Evolutionary conservation across 2,329 filamentous ascomycete genomes (phyloP).

Genomic region (Proliferodiscus dingleyae): DNA sequence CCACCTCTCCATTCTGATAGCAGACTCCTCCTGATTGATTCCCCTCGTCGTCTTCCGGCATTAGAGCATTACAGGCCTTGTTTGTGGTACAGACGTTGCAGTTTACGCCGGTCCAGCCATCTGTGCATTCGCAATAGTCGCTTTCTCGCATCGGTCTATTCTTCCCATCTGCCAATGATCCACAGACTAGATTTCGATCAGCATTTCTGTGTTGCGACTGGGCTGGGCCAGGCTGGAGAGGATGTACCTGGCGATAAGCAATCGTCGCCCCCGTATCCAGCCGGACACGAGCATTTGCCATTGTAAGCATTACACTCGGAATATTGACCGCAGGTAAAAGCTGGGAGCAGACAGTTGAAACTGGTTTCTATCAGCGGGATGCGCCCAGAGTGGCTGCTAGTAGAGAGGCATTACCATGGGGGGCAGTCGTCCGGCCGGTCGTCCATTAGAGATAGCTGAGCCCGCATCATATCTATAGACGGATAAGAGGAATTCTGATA

Average conservation of each 20-base stretch:
- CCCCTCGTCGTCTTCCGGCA: conserved; percentile 61
- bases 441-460: conserved; percentile 65
- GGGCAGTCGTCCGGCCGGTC: conserved; percentile 73
- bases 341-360: conserved; percentile 96
- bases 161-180: conserved; percentile 74
- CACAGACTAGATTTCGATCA: conserved; percentile 57
- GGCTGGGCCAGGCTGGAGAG: neutral
- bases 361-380: conserved; percentile 40
- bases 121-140: conserved; percentile 75
- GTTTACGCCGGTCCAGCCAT: conserved; percentile 95
- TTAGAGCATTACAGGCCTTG: conserved; percentile 79
- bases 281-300: conserved; percentile 87
- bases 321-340: conserved; percentile 87
- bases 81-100: conserved; percentile 91
- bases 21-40: conserved; percentile 65
- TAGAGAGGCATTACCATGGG: conserved; percentile 57
- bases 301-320: conserved; percentile 83
- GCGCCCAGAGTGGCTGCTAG: conserved; percentile 13
- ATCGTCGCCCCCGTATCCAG: conserved; percentile 91
- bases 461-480: conserved; percentile 54
- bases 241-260: conserved; percentile 74
- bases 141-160: conserved; percentile 71
- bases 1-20: conserved; percentile 83
- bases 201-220: neutral
- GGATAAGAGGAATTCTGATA: conserved; percentile 57